Conservation (phyloP, 2,329 filamentous ascomycete species). For the Sclerotinia borealis region DNA sequence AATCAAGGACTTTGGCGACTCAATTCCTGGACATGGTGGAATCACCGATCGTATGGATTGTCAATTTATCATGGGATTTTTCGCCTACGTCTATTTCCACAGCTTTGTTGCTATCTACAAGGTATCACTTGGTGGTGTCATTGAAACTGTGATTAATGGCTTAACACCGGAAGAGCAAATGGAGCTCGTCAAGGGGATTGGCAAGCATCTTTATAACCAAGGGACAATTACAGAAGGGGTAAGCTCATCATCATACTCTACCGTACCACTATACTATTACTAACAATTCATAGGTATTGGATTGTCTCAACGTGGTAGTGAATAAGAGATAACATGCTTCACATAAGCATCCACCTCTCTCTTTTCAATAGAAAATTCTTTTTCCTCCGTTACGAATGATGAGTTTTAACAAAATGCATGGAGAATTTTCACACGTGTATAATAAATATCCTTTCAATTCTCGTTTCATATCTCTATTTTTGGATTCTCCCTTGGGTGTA, state of each 20-base stretch:
- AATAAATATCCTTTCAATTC: conserved; percentile 12
- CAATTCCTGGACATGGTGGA: conserved; percentile 92
- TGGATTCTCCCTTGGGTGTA: conserved; percentile 7
- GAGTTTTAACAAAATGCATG: conserved; percentile 5
- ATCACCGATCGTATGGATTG: conserved; percentile 99
- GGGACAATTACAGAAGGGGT: conserved; percentile 37
- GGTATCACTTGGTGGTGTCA: conserved; percentile 75
- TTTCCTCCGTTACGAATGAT: conserved; percentile 3
- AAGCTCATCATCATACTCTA: conserved; percentile 13
- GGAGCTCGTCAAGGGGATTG: conserved; percentile 64
- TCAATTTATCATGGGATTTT: conserved; percentile 99
- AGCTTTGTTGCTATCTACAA: conserved; percentile 91
- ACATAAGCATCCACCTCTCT: neutral
- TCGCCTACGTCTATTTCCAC: conserved; percentile 97
- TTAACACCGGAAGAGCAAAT: conserved; percentile 82
- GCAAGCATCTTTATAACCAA: conserved; percentile 60
- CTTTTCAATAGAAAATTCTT: neutral
- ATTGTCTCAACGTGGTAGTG: conserved; percentile 27
- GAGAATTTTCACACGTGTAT: conserved; percentile 10
- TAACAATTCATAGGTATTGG: conserved; percentile 22
- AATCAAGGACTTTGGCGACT: conserved; percentile 99
- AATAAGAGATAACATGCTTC: conserved; percentile 22
- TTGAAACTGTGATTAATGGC: conserved; percentile 89
- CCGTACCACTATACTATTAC: neutral
- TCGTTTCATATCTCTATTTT: conserved; percentile 8